Conservation (phyloP, 768 basidiomycete genomes). For the Plicaturopsis crispa region DNA sequence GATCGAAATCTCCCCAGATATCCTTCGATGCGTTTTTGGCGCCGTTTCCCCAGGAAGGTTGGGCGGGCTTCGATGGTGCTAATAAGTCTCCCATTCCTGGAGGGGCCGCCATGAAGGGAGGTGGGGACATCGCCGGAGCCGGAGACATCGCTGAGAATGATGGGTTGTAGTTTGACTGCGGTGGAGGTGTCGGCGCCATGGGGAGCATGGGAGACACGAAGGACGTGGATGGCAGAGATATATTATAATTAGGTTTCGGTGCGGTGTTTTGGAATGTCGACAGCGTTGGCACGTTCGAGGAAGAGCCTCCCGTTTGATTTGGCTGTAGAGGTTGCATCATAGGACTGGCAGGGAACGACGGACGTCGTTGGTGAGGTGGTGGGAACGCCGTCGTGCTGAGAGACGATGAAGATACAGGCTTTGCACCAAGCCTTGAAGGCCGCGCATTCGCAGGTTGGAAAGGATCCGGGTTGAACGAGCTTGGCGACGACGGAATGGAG, state of each 20-base stretch:
- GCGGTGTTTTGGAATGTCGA: conserved; percentile 4
- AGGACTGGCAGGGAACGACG: conserved; percentile 8
- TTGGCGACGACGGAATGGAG: conserved; percentile 32
- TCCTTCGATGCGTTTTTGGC: conserved; percentile 50
- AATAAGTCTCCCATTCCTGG: conserved; percentile 42
- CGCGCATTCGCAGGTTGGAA: conserved; percentile 31
- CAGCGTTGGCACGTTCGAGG: conserved; percentile 5
- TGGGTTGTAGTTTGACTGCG: conserved; percentile 23
- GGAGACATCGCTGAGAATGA: conserved; percentile 13
- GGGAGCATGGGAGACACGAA: conserved; percentile 12
- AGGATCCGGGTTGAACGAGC: too few species aligned
- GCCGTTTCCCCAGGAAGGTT: conserved; percentile 33
- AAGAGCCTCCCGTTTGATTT: conserved; percentile 7
- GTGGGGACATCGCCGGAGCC: conserved; percentile 16
- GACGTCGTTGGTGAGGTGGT: conserved; percentile 4
- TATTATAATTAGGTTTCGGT: conserved; percentile 52
- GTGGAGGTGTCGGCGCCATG: conserved; percentile 13
- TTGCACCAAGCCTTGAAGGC: conserved; percentile 32
- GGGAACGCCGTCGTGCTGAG: conserved; percentile 23
- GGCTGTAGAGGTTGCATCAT: conserved; percentile 15
- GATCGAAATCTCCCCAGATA: conserved; percentile 82
- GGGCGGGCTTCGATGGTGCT: conserved; percentile 55
- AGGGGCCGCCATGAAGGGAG: conserved; percentile 16
- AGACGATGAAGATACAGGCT: conserved; percentile 25
- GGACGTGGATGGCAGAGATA: conserved; percentile 29